Evolutionary conservation across 495 filamentous ascomycete genomes (phyloP), one percentile per base, ranked within the genome.

Genomic region (Friedmanniomyces simplex): DNA sequence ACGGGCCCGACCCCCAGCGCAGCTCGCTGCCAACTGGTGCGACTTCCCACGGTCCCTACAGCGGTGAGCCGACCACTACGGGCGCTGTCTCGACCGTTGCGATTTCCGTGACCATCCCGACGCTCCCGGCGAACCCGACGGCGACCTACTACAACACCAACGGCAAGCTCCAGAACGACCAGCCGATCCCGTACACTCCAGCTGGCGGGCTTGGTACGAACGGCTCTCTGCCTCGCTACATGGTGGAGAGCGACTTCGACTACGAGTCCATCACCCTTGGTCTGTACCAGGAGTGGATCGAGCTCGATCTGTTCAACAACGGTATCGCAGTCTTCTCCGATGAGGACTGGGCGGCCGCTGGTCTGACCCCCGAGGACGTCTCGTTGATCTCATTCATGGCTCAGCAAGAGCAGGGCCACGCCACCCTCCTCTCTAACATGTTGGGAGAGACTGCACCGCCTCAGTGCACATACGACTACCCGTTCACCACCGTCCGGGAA

Each of bases 291-390:
- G 90, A 95, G 72, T 95, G 79, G 76, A 89, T 93, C 60, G 89
- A 95, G 68, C 74, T 94, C 0, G 90, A 94, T 66, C 76, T 91
- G 16, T 96, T 95, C 80, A 84, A 88, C 65, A 80, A 88, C 66
- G 88, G 84, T 18, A 75, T 95, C 18, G 78, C 77, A 0, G 79
- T 75, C 0, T 95, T 91, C 72, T 79, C 79, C 0, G 80, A 73
- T 0, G 73, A 81, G 13, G 86, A 95, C 2, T 94, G 91, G 64
- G 72, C 77, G 20, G 77, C 71, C 0, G 84, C 80, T 43, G 86
- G 87, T 2, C 66, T 95, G 13, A 81, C 69, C 0, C 74, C 81
- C 16, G 79, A 87, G 54, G 86, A 91, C 63, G 77, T 85, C 28
- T 80, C 73, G 50, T 72, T 93, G 30, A 86, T 95, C 39, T 72